phyloP scores from a whole-genome alignment of 495 filamentous ascomycete species.

The Terfezia claveryi region DNA sequence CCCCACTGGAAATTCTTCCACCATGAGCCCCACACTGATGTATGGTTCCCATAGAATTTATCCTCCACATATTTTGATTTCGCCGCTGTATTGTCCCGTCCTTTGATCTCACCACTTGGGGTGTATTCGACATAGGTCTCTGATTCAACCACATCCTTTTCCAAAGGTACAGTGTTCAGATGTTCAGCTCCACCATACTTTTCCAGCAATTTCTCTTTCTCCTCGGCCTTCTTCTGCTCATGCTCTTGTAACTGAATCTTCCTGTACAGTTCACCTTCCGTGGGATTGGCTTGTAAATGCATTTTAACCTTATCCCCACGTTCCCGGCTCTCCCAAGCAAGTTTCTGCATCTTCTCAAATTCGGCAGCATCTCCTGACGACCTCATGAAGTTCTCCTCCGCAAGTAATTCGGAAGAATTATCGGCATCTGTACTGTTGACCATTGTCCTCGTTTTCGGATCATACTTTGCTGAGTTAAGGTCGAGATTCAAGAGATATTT shows the following conservation, averaged over 20 bases:
- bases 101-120: slow-evolving; percentile 70
- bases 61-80: slow-evolving; percentile 87
- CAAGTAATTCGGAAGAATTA: slow-evolving; percentile 66
- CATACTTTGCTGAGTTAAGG: slow-evolving; percentile 90
- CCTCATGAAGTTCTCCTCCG: slow-evolving; percentile 82
- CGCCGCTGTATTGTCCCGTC: slow-evolving; percentile 46
- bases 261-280: slow-evolving; percentile 62
- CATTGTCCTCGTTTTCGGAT: slow-evolving; percentile 90
- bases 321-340: slow-evolving; percentile 93
- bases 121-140: slow-evolving; percentile 94
- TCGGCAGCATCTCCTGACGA: slow-evolving; percentile 85
- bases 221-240: slow-evolving; percentile 41
- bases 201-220: slow-evolving; percentile 49
- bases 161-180: slow-evolving; percentile 37
- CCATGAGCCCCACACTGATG: slow-evolving; percentile 89
- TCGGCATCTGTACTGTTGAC: slow-evolving; percentile 54
- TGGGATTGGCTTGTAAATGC: slow-evolving; percentile 91
- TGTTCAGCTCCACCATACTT: slow-evolving; percentile 66
- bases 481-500: slow-evolving; percentile 92
- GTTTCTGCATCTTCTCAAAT: slow-evolving; percentile 70
- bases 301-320: slow-evolving; percentile 44
- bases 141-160: slow-evolving; percentile 48
- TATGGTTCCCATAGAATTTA: slow-evolving; percentile 73
- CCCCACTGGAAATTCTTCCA: slow-evolving; percentile 92
- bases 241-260: slow-evolving; percentile 54